Base-by-base conservation (phyloP, 108 stramenopile genomes). In the Schizochytrium sp. region DNA sequence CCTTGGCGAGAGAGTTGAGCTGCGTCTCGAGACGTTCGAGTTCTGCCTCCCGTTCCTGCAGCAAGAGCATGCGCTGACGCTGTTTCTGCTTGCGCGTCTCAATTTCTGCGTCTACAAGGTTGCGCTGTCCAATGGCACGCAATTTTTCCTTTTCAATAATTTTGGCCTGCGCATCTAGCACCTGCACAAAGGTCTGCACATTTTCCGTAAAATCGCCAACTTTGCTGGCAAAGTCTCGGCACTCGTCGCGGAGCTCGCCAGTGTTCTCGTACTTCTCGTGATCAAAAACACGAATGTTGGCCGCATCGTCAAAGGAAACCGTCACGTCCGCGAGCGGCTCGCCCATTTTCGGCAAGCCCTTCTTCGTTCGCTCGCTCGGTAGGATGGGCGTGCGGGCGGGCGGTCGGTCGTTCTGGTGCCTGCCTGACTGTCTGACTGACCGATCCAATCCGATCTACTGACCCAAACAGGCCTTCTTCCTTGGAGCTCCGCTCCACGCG, bases 181-280 rank as follows among this genome's bases (percentile, higher is more conserved):
- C 91, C 87, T 91, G 87, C 23, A 91, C 91, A 44, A 91, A 91
- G 21, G 48, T 89, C 63, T 91, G 91, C 19, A 91, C 91, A 5
- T 88, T 72, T 10, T 89, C 63, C 45, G 91, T 91, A 89, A 91
- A 91, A 16, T 91, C 91, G 34, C 89, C 83, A 5, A 91, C 91
- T 87, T 91, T 91, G 89, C 55, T 89, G n/a, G 90, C 91, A 87
- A 91, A 91, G 21, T 58, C 91, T 5, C 89, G 72, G 87, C 91
- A 91, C 41, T 91, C 90, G 41, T 91, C 91, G 53, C 90, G 89
- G 8, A 91, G 91, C 45, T 41, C 89, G 44, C 88, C 89, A 48
- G 90, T 90, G 55, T 90, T 91, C 89, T 91, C 91, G 91, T 90
- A 91, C 89, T 91, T 89, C 28, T 91, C 91, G 16, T 89, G 91